phyloP scores from a whole-genome alignment of 1,284 basidiomycete genomes.

The Ganoderma resinaceum region DNA sequence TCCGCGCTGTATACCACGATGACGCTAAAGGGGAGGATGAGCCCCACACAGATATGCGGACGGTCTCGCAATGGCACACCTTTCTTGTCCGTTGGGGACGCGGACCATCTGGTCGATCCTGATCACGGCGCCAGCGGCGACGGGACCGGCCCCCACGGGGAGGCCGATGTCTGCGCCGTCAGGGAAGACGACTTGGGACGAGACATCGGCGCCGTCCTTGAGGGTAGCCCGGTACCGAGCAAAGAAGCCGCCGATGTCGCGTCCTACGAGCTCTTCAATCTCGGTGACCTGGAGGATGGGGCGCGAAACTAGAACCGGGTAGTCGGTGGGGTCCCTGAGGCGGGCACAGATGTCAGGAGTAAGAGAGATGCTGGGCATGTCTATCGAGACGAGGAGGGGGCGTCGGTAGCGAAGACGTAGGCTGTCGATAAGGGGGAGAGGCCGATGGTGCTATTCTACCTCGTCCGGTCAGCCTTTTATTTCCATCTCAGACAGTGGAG shows the following conservation, averaged over 20 bases:
- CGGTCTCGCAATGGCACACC: background rate
- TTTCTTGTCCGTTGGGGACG: background rate
- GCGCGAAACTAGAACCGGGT: background rate
- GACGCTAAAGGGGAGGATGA: background rate
- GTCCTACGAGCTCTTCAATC: background rate
- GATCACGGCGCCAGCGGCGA: constrained; percentile 1
- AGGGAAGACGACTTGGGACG: constrained; percentile 6
- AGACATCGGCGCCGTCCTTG: constrained; percentile 1
- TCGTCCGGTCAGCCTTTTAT: background rate
- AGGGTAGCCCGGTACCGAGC: background rate
- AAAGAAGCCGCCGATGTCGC: background rate
- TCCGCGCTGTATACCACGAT: background rate
- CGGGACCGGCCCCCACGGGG: background rate
- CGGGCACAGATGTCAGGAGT: background rate
- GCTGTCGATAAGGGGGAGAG: background rate
- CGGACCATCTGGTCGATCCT: constrained; percentile 16
- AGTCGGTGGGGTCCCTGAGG: constrained; percentile 1
- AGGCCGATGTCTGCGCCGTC: background rate
- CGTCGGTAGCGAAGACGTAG: background rate
- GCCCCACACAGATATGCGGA: background rate
- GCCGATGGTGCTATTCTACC: background rate
- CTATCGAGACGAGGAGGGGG: background rate
- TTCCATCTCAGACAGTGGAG: background rate
- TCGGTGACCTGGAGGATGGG: constrained; percentile 7
- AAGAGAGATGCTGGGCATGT: background rate